These are phyloP conservation scores for Fusarium nanum DNA, from an alignment of 2,329 filamentous ascomycete species.

Conservation along the genomic window DNA sequence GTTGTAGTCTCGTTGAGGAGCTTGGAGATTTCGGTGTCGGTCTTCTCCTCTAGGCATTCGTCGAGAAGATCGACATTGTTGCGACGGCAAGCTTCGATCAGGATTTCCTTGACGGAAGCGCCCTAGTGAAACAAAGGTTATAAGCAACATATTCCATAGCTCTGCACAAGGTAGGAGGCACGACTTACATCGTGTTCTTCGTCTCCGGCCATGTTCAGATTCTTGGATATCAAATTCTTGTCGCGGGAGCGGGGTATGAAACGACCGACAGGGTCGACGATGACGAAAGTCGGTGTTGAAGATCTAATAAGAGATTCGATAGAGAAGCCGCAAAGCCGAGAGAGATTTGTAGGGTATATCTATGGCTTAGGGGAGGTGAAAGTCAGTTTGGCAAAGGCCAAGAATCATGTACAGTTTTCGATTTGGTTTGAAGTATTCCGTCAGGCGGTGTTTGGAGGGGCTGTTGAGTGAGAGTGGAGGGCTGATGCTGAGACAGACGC, in stretches of 20 bases:
- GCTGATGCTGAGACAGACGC: slow-evolving; percentile 22
- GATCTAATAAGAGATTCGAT: neutral
- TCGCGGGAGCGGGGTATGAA: slow-evolving; percentile 36
- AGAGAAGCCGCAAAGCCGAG: neutral
- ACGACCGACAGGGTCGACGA: slow-evolving; percentile 1
- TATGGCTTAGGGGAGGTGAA: slow-evolving; percentile 26
- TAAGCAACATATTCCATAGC: neutral
- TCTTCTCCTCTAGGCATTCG: slow-evolving; percentile 74
- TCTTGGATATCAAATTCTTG: slow-evolving; percentile 7
- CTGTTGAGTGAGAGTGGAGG: slow-evolving; percentile 8
- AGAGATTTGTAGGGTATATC: neutral
- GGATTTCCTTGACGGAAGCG: slow-evolving; percentile 83
- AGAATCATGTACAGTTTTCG: slow-evolving; percentile 18
- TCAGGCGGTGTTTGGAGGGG: slow-evolving; percentile 36
- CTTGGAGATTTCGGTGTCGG: slow-evolving; percentile 73
- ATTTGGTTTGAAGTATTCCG: slow-evolving; percentile 12
- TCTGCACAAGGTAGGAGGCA: neutral
- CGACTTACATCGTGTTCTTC: slow-evolving; percentile 53
- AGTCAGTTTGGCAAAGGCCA: slow-evolving; percentile 2
- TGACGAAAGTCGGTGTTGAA: slow-evolving; percentile 6
- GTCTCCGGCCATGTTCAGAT: slow-evolving; percentile 43
- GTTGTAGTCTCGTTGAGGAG: slow-evolving; percentile 89
- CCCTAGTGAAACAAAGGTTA: slow-evolving; percentile 64
- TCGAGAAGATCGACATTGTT: slow-evolving; percentile 90
- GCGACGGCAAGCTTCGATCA: slow-evolving; percentile 92